Percentiles rank a stretch among this genome's conserved stretches.
phyloP scores from a whole-genome alignment of 2,329 filamentous ascomycete genomes.

The Cordyceps pruinosa region DNA sequence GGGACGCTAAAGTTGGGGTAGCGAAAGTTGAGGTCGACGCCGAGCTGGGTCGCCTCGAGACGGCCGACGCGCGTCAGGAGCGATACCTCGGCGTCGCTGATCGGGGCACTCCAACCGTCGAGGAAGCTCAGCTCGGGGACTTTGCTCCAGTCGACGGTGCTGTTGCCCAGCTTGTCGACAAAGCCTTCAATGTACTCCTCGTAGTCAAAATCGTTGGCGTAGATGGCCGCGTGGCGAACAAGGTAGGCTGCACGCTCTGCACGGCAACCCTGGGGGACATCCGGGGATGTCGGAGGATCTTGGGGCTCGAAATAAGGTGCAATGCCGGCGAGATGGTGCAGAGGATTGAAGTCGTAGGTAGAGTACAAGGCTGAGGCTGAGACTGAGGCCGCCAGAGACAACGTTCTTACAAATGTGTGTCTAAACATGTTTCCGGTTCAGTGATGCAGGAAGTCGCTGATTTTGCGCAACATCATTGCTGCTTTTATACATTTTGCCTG shows the following conservation, averaged over 20 bases:
- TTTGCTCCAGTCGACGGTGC: slow-evolving; percentile 50
- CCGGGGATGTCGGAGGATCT: slow-evolving; percentile 37
- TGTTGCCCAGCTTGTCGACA: slow-evolving; percentile 51
- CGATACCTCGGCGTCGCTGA: slow-evolving; percentile 49
- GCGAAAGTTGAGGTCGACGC: slow-evolving; percentile 49
- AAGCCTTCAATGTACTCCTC: slow-evolving; percentile 52
- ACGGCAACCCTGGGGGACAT: slow-evolving; percentile 43
- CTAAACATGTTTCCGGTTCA: not conserved
- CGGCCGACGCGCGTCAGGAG: slow-evolving; percentile 55
- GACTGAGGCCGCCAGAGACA: slow-evolving; percentile 10
- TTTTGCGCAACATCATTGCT: too few relatives aligned
- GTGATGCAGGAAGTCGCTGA: not conserved
- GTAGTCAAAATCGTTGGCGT: slow-evolving; percentile 53
- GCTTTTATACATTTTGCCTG: too few relatives aligned
- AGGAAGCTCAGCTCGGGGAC: slow-evolving; percentile 51
- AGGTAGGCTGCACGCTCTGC: slow-evolving; percentile 47
- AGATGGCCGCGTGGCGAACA: slow-evolving; percentile 53
- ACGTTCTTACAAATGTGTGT: not conserved
- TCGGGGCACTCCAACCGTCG: slow-evolving; percentile 47
- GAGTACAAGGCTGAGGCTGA: slow-evolving; percentile 32
- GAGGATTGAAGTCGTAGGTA: slow-evolving; percentile 44
- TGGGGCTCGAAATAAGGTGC: slow-evolving; percentile 51
- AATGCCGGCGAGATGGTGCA: slow-evolving; percentile 49
- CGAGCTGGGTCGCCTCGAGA: slow-evolving; percentile 53
- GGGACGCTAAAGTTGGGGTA: slow-evolving; percentile 50